Conservation (phyloP, 345 rosid genomes). For the Abelmoschus esculentus region DNA sequence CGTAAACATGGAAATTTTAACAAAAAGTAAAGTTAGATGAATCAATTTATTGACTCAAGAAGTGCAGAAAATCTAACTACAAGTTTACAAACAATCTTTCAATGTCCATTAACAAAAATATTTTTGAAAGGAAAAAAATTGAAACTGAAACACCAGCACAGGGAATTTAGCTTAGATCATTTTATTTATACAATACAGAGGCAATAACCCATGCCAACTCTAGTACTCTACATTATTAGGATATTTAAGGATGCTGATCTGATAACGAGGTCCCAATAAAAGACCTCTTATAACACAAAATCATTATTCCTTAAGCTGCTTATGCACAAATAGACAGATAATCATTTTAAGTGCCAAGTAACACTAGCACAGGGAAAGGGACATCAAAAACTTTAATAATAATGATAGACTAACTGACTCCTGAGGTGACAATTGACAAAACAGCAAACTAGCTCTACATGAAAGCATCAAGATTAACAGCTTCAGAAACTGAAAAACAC, state of each 20-base stretch:
- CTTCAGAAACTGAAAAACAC: neutral
- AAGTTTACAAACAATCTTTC: too few species aligned
- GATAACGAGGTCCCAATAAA: neutral
- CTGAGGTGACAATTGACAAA: neutral
- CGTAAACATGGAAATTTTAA: too few species aligned
- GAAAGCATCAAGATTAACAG: neutral
- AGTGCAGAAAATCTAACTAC: too few species aligned
- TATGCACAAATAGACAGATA: neutral
- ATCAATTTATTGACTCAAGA: too few species aligned
- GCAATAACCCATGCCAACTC: neutral
- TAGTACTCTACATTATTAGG: neutral
- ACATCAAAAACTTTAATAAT: neutral
- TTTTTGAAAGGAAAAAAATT: too few species aligned
- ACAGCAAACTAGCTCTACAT: neutral
- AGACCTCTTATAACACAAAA: neutral
- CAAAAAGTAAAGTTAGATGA: too few species aligned
- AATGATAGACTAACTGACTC: neutral
- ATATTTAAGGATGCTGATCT: neutral
- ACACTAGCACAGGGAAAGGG: neutral
- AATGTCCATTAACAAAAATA: too few species aligned
- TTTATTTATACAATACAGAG: neutral
- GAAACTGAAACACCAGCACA: too few species aligned
- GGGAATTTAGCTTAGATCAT: neutral
- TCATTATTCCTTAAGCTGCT: neutral
- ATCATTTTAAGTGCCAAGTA: neutral